Conservation (phyloP, 495 filamentous ascomycete species). For the Annulohypoxylon maeteangense region DNA sequence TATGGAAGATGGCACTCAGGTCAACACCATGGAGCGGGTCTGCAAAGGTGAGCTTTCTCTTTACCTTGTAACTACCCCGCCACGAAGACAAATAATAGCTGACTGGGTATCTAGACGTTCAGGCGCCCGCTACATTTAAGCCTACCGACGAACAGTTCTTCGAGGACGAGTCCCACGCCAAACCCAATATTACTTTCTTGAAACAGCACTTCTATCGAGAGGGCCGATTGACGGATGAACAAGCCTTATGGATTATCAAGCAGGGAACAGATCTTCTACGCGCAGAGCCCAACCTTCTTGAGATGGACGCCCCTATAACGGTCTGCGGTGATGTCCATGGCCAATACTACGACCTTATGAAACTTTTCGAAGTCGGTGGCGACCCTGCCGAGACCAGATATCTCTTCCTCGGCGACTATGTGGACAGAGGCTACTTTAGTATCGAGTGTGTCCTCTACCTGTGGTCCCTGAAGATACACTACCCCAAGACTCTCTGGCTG, state of each 20-base stretch:
- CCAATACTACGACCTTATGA: conserved; percentile 99
- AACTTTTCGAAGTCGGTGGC: conserved; percentile 97
- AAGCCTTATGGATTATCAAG: conserved; percentile 94
- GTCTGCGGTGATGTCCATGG: conserved; percentile 99
- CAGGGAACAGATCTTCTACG: conserved; percentile 84
- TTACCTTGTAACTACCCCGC: conserved; percentile 26
- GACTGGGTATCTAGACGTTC: conserved; percentile 73
- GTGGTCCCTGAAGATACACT: conserved; percentile 99
- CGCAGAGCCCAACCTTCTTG: conserved; percentile 91
- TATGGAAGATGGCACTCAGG: conserved; percentile 96
- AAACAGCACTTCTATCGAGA: conserved; percentile 99
- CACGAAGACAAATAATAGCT: conserved; percentile 23
- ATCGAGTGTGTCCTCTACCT: conserved; percentile 99
- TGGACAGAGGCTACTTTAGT: conserved; percentile 97
- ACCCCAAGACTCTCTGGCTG: conserved; percentile 96
- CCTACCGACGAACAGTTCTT: conserved; percentile 83
- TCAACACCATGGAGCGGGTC: conserved; percentile 93
- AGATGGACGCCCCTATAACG: conserved; percentile 99
- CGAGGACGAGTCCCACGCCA: conserved; percentile 80
- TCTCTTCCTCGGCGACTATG: conserved; percentile 97
- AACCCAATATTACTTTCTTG: conserved; percentile 91
- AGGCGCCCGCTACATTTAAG: conserved; percentile 92
- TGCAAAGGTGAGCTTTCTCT: conserved; percentile 81
- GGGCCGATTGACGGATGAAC: conserved; percentile 94
- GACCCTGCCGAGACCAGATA: conserved; percentile 96